These are phyloP conservation scores for Ceraceosorus guamensis DNA, from an alignment of 1,284 basidiomycete species.

Conservation along the genomic window DNA sequence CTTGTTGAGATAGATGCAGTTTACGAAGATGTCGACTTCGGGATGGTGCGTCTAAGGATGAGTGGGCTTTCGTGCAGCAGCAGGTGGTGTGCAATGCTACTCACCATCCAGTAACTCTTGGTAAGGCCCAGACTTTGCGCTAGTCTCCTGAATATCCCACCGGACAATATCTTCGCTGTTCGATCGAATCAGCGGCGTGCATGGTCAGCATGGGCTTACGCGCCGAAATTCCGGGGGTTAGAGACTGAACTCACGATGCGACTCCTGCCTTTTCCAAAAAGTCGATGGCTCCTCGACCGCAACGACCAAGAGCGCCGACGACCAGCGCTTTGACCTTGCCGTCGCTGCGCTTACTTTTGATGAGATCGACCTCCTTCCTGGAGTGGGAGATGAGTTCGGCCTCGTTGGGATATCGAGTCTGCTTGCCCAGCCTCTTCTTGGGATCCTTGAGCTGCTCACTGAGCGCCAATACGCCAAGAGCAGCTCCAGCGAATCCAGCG, in stretches of 20 bases:
- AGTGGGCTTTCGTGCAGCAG: no score
- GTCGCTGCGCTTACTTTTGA: slow-evolving; percentile 55
- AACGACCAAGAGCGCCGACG: slow-evolving; percentile 90
- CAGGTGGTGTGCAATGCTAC: no score
- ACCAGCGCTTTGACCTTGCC: slow-evolving; percentile 75
- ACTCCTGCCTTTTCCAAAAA: slow-evolving; percentile 89
- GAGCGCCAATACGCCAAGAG: slow-evolving; percentile 80
- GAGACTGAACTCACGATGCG: slow-evolving; percentile 5
- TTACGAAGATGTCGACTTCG: slow-evolving; percentile 90
- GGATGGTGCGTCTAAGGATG: neutral
- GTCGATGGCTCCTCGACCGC: slow-evolving; percentile 92
- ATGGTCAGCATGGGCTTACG: neutral
- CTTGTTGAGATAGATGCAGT: slow-evolving; percentile 94
- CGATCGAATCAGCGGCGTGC: no score
- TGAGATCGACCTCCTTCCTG: slow-evolving; percentile 57
- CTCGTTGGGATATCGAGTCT: slow-evolving; percentile 70
- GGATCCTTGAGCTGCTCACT: slow-evolving; percentile 52
- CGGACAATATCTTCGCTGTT: slow-evolving; percentile 77
- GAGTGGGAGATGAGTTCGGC: slow-evolving; percentile 40
- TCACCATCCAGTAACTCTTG: slow-evolving; percentile 75
- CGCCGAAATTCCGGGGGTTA: no score
- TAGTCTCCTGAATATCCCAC: slow-evolving; percentile 94
- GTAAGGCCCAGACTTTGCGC: slow-evolving; percentile 90
- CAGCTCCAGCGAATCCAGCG: slow-evolving; percentile 95
- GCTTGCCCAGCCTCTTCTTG: slow-evolving; percentile 53